phyloP scores from a whole-genome alignment of 2,329 filamentous ascomycete species.

The Plectosphaerella plurivora region DNA sequence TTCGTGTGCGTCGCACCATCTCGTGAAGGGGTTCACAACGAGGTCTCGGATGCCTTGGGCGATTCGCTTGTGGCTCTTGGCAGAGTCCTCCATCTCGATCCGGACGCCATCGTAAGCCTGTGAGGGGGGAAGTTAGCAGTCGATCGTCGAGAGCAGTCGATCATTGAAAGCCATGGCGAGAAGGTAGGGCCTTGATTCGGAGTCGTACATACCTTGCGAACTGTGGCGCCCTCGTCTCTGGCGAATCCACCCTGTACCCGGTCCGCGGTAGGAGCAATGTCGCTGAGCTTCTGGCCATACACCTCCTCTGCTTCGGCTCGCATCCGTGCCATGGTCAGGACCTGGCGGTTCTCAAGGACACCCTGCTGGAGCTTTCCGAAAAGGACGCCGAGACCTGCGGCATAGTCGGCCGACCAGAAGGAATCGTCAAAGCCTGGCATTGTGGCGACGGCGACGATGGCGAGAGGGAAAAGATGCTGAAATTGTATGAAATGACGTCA shows the following conservation, averaged over 20 bases:
- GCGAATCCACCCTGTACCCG: conserved; percentile 79
- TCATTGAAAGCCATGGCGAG: too few species aligned
- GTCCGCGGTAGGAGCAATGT: conserved; percentile 79
- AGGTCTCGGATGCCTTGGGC: conserved; percentile 94
- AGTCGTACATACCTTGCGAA: conserved; percentile 68
- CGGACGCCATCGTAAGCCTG: conserved; percentile 93
- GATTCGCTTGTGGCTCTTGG: conserved; percentile 90
- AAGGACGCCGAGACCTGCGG: conserved; percentile 87
- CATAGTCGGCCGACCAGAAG: conserved; percentile 98
- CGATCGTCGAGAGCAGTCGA: background rate
- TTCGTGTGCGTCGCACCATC: conserved; percentile 96
- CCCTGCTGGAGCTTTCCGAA: conserved; percentile 97
- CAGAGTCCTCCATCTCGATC: conserved; percentile 85
- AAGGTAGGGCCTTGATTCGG: background rate
- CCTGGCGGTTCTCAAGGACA: conserved; percentile 89
- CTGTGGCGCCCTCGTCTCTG: conserved; percentile 91
- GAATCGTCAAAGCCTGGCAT: conserved; percentile 92
- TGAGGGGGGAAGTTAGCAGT: background rate
- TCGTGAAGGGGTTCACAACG: conserved; percentile 87
- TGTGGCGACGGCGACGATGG: conserved; percentile 23
- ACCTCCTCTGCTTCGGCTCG: conserved; percentile 92
- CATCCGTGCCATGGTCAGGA: conserved; percentile 86
- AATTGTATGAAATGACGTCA: conserved; percentile 1
- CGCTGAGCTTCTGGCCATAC: conserved; percentile 75
- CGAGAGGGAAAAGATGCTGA: background rate